These are phyloP conservation scores for Cystobasidium pallidum DNA, from an alignment of 1,284 basidiomycete genomes.

Conservation along the genomic window DNA sequence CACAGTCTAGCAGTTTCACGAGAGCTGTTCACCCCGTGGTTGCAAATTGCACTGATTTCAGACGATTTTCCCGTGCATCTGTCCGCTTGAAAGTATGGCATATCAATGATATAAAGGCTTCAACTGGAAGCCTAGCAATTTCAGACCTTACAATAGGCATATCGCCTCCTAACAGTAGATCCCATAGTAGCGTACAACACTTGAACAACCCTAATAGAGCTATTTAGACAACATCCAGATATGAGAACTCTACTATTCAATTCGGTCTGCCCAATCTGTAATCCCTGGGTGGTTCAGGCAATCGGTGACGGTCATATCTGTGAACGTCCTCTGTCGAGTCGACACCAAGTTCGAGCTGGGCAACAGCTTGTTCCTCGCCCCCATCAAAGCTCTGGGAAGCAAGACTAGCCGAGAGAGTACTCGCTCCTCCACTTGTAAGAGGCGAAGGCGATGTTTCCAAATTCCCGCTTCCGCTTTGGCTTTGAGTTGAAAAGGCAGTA, in stretches of 20 bases:
- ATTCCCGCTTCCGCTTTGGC: constrained; percentile 4
- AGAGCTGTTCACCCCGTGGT: neutral
- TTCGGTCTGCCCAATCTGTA: constrained; percentile 1
- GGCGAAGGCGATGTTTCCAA: neutral
- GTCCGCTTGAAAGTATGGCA: too few relatives aligned
- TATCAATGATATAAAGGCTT: too few relatives aligned
- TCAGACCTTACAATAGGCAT: too few relatives aligned
- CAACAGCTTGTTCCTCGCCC: constrained; percentile 19
- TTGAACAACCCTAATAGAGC: too few relatives aligned
- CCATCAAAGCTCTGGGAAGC: constrained; percentile 7
- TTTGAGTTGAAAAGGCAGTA: neutral
- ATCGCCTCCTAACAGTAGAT: too few relatives aligned
- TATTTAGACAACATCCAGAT: too few relatives aligned
- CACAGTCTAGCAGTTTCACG: neutral
- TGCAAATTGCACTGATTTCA: too few relatives aligned
- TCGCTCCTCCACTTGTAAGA: constrained; percentile 1
- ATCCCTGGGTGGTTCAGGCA: constrained; percentile 9
- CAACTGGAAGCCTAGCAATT: too few relatives aligned
- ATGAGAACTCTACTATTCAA: neutral
- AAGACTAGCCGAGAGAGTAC: neutral
- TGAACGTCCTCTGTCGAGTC: constrained; percentile 3
- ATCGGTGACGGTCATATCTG: constrained; percentile 3
- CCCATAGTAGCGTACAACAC: too few relatives aligned
- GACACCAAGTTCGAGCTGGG: constrained; percentile 15
- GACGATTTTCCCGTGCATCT: too few relatives aligned